Evolutionary conservation across 1,139 yeast species (phyloP), one percentile per base, ranked within the genome.

Genomic region (Suhomyces yuchorum): DNA sequence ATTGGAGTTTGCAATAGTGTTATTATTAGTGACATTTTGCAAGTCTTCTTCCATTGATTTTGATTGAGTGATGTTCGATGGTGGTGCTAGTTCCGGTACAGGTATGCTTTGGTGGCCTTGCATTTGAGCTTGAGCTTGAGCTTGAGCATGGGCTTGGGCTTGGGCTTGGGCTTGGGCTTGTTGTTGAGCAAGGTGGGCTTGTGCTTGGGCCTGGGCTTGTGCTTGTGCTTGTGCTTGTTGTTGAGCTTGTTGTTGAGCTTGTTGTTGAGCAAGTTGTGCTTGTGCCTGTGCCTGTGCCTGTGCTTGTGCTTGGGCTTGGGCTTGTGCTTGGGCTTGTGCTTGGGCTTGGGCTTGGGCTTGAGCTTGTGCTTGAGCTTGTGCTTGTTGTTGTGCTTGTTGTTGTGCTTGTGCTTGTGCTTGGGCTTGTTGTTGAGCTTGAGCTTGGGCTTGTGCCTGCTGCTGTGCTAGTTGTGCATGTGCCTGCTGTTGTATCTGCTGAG

Each of bases 271-370:
- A n/a, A n/a, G n/a, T 18, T 40, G 42, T 8, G 24, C 28, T 39
- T 39, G 42, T 2, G 35, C 36, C 9, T 39, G 36, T 19, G 43
- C 23, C 32, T 48, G 51, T 34, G 55, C 50, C 18, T 60, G 61
- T 15, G 50, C 54, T 24, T 53, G 53, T 20, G 51, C 53, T 23
- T 43, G 61, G 24, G 45, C 54, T 26, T 46, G 54, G n/a, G 48
- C 48, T 14, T 54, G 56, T 22, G 50, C 54, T 12, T 52, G 54
- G n/a, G 55, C 50, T 18, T 62, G 65, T 15, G 50, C 51, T 38
- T 51, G 52, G 8, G 53, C 54, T n/a, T 54, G 61, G n/a, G n/a
- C n/a, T 15, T 46, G 52, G n/a, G n/a, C n/a, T 17, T 42, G 48
- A 22, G 50, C 54, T 11, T 52, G 54, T 32, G 51, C 58, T 37